Evolutionary conservation across 2,329 filamentous ascomycete genomes (phyloP).

Genomic region (Ophiostoma fasciatum): DNA sequence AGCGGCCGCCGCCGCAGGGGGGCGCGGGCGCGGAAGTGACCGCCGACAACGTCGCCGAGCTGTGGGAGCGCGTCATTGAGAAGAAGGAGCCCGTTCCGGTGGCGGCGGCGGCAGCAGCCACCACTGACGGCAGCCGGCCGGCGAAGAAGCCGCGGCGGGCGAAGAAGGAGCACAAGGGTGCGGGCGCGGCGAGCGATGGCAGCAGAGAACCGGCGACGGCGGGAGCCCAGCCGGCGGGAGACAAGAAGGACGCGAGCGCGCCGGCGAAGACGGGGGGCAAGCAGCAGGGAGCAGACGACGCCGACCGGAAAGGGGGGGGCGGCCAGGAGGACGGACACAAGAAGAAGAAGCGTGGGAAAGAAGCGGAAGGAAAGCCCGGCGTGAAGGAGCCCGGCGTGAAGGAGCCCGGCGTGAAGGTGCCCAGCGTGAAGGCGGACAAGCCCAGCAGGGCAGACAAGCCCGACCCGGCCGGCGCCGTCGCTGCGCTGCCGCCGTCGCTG

Average conservation of each 20-base stretch:
- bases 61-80: conserved; percentile 72
- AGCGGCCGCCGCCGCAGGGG: conserved; percentile 22
- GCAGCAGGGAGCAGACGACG: not conserved
- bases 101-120: not conserved
- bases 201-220: not conserved
- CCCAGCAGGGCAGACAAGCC: not conserved
- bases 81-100: conserved; percentile 30
- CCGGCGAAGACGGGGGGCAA: too few relatives aligned
- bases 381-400: conserved; percentile 1
- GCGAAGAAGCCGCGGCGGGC: conserved; percentile 9
- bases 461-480: conserved; percentile 14
- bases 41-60: conserved; percentile 54
- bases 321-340: not conserved
- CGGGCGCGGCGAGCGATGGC: not conserved
- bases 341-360: conserved; percentile 5
- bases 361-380: not conserved
- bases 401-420: conserved; percentile 11
- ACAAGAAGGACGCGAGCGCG: too few relatives aligned
- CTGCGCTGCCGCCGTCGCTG: conserved; percentile 22
- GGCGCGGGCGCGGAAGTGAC: conserved; percentile 21
- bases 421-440: conserved; percentile 14
- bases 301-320: not conserved
- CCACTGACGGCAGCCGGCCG: too few relatives aligned
- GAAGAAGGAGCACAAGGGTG: not conserved
- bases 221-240: not conserved